phyloP scores from a whole-genome alignment of 768 basidiomycete species.

The Lentinula aciculospora region DNA sequence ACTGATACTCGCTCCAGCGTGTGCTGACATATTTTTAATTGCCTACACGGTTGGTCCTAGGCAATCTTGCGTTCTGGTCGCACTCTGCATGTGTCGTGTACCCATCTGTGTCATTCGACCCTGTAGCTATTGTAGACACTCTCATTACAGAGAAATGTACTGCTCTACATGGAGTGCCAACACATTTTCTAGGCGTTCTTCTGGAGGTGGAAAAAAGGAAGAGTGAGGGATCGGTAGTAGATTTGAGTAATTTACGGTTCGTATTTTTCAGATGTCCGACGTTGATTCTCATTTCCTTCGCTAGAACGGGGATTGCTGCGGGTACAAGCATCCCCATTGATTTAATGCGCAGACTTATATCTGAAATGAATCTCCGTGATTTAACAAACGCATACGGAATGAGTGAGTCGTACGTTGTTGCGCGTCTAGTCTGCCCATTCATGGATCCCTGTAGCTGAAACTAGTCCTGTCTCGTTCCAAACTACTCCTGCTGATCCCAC shows the following conservation, averaged over 20 bases:
- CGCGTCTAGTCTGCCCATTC: background rate
- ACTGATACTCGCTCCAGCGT: background rate
- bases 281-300: constrained; percentile 16
- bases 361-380: constrained; percentile 60
- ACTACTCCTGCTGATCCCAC: constrained; percentile 65
- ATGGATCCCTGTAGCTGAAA: constrained; percentile 50
- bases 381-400: constrained; percentile 82
- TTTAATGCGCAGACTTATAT: constrained; percentile 68
- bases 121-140: constrained; percentile 63
- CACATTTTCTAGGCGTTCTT: constrained; percentile 76
- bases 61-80: constrained; percentile 74
- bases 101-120: constrained; percentile 59
- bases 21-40: constrained; percentile 11
- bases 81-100: constrained; percentile 75
- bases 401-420: constrained; percentile 48
- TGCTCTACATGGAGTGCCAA: constrained; percentile 80
- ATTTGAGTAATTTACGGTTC: constrained; percentile 53
- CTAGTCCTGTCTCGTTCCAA: constrained; percentile 84
- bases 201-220: constrained; percentile 57
- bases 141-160: constrained; percentile 67
- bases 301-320: constrained; percentile 76
- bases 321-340: constrained; percentile 77
- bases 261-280: constrained; percentile 12
- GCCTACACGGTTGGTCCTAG: constrained; percentile 65
- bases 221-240: constrained; percentile 35